Percentiles rank a stretch among this genome's conserved stretches.
phyloP scores from a whole-genome alignment of 2,329 filamentous ascomycete species.

The Fusarium pseudoanthophilum region DNA sequence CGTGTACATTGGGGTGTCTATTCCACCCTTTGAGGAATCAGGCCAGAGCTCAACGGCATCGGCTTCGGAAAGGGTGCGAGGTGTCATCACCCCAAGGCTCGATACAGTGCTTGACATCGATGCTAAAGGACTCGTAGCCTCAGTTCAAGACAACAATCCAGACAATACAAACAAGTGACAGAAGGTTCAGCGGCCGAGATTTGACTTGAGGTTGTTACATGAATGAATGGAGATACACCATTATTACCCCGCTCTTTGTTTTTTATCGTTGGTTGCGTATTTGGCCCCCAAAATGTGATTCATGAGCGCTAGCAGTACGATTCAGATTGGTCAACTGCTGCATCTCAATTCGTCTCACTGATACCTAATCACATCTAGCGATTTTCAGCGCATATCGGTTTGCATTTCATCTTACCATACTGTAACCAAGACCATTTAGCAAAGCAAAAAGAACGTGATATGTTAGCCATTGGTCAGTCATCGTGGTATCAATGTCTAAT shows the following conservation, averaged over 20 bases:
- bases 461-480: too few relatives aligned
- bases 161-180: not conserved
- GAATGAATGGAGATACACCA: not conserved
- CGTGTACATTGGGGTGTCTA: not conserved
- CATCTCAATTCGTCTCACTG: too few relatives aligned
- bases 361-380: too few relatives aligned
- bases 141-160: not conserved
- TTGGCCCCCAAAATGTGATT: too few relatives aligned
- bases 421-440: too few relatives aligned
- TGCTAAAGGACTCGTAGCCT: not conserved
- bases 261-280: not conserved
- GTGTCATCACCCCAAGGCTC: not conserved
- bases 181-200: fast-evolving
- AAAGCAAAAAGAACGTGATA: too few relatives aligned
- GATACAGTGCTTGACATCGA: not conserved
- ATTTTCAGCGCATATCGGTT: too few relatives aligned
- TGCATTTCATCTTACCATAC: too few relatives aligned
- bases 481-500: too few relatives aligned
- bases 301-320: too few relatives aligned
- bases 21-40: not conserved
- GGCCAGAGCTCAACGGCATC: not conserved
- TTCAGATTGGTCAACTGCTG: too few relatives aligned
- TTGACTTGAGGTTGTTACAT: not conserved
- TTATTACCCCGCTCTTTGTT: not conserved
- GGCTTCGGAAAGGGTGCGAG: not conserved